Base-by-base conservation (phyloP, 441 rosid genomes). In the Aleurites moluccanus region DNA sequence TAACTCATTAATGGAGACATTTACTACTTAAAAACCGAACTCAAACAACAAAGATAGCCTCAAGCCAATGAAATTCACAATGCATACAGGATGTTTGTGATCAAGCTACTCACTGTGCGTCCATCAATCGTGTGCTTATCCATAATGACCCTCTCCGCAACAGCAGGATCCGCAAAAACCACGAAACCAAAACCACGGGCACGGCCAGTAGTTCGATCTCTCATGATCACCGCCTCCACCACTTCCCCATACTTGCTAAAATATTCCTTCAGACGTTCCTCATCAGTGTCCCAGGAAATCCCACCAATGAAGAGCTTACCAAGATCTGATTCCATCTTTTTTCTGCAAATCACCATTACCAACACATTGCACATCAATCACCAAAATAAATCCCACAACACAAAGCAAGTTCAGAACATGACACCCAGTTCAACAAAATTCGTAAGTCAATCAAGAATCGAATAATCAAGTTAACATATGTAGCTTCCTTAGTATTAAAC, bases 141-240 rank as follows among this genome's bases (percentile, higher is more conserved):
- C 70, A 86, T 87, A 47, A 92, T 90, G 73, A 94, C 98, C 68
- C 86, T 84, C 78, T 92, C 97, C 13, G 97, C 97, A 69, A 91
- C 91, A 79, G 91, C 87, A 20, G 92, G 93, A 82, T 92, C 97
- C 42, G 97, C 83, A 65, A 94, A 94, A 53, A 94, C 95, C 6
- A 94, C 93, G 61, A 94, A 94, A 30, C 98, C 98, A 59, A 94
- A 94, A 67, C 98, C 98, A 65, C 98, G 97, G 57, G 98, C 98
- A 50, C 98, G 97, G 21, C 98, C 97, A 0, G 98, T 92, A 75
- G 88, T 87, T 64, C 98, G 92, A 82, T 94, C 98, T 83, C 90
- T 91, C 96, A 94, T 90, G 82, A 94, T 94, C 75, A 94, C 97
- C n/a, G 97, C 97, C 80, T 94, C 98, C 82, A 88, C 87, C 75